Evolutionary conservation across 2,329 filamentous ascomycete genomes (phyloP).

Genomic region (Thielaviopsis euricoi): DNA sequence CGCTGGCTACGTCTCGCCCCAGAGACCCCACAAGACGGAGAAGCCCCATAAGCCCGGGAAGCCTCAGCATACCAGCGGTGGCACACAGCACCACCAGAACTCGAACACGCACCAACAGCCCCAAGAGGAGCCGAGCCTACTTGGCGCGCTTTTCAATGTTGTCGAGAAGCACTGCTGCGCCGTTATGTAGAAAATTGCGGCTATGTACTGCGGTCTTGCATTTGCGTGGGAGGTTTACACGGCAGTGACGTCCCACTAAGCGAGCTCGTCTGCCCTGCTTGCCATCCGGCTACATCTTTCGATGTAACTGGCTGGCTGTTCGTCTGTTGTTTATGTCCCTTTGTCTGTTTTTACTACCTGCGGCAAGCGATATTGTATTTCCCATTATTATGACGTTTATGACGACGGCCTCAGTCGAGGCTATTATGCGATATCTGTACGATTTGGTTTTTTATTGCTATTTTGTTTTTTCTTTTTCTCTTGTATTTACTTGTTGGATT

Average conservation of each 20-base stretch:
- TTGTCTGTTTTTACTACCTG: background rate
- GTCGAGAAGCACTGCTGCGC: slow-evolving; percentile 55
- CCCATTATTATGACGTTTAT: background rate
- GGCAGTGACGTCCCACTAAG: background rate
- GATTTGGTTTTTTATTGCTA: background rate
- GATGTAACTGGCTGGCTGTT: background rate
- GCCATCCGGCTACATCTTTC: background rate
- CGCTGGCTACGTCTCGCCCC: slow-evolving; percentile 38
- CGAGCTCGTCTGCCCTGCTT: background rate
- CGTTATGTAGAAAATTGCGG: slow-evolving; percentile 43
- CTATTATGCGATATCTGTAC: background rate
- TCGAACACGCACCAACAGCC: slow-evolving; percentile 14
- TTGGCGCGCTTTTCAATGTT: slow-evolving; percentile 21
- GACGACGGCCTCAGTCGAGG: background rate
- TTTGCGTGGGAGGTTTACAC: background rate
- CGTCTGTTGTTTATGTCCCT: background rate
- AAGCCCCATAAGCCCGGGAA: no score
- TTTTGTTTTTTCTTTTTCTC: background rate
- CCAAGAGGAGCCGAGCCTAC: slow-evolving; percentile 26
- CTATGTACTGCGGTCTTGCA: background rate
- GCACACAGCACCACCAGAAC: slow-evolving; percentile 14
- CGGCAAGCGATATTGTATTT: background rate
- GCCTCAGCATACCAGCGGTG: slow-evolving; percentile 17
- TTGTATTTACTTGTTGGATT: background rate
- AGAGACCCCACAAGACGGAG: no score